phyloP scores from a whole-genome alignment of 2,329 filamentous ascomycete species.

The Exophiala phaeomuriformis region DNA sequence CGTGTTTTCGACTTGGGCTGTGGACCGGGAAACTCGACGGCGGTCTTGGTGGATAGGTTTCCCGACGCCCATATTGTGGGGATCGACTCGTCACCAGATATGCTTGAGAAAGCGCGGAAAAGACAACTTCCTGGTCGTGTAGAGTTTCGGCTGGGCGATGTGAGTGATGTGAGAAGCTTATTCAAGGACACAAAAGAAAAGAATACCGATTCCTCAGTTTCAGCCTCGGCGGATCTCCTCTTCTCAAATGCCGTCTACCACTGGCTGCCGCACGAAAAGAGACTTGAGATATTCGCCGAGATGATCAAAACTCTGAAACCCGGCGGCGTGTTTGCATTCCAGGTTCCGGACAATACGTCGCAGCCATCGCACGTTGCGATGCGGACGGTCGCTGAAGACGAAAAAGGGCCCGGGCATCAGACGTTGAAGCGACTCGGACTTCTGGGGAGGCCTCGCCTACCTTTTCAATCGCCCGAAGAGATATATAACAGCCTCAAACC shows the following conservation, averaged over 20 bases:
- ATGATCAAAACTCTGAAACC: constrained; percentile 38
- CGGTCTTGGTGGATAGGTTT: constrained; percentile 43
- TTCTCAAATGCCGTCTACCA: constrained; percentile 56
- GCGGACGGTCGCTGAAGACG: constrained; percentile 36
- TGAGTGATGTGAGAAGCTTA: constrained; percentile 28
- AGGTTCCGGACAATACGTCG: constrained; percentile 47
- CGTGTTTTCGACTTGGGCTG: constrained; percentile 53
- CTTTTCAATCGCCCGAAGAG: constrained; percentile 42
- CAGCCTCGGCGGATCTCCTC: constrained; percentile 37
- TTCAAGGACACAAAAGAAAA: constrained; percentile 31
- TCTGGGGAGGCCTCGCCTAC: constrained; percentile 34
- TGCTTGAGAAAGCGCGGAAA: constrained; percentile 46
- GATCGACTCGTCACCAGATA: constrained; percentile 50
- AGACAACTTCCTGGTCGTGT: constrained; percentile 33
- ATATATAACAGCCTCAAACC: constrained; percentile 47
- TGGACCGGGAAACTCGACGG: constrained; percentile 54
- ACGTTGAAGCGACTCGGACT: constrained; percentile 30
- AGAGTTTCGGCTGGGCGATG: constrained; percentile 43
- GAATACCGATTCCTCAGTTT: too few species aligned
- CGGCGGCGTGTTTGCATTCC: constrained; percentile 49
- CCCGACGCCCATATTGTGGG: constrained; percentile 44
- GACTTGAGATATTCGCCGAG: constrained; percentile 41
- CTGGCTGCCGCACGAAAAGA: constrained; percentile 44
- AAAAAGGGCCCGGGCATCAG: constrained; percentile 35
- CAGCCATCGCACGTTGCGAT: constrained; percentile 48